phyloP scores from a whole-genome alignment of 257 asterid species.

The Penstemon eatonii region DNA sequence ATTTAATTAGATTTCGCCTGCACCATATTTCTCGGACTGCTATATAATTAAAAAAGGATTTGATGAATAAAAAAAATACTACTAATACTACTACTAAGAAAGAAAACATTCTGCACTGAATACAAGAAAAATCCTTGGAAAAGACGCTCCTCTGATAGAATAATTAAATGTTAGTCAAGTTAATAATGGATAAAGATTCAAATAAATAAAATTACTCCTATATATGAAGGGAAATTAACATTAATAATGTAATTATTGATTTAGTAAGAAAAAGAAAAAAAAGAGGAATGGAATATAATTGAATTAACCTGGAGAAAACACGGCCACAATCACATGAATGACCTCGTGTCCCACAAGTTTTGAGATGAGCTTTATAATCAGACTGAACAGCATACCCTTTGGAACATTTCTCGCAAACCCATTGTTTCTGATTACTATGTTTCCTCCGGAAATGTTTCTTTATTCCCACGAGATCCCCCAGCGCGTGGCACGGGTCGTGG shows the following conservation, averaged over 20 bases:
- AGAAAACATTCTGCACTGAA: constrained; percentile 50
- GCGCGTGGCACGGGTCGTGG: constrained; percentile 75
- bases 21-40: constrained; percentile 18
- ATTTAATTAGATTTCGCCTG: not conserved
- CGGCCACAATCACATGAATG: constrained; percentile 76
- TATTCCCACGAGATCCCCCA: constrained; percentile 74
- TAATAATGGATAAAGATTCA: too few relatives aligned
- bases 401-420: constrained; percentile 66
- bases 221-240: too few relatives aligned
- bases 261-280: too few relatives aligned
- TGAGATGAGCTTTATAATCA: constrained; percentile 69
- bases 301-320: constrained; percentile 51
- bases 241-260: too few relatives aligned
- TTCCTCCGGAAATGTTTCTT: constrained; percentile 71
- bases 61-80: not conserved
- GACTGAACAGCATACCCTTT: constrained; percentile 77
- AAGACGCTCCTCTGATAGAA: constrained; percentile 33
- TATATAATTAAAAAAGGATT: not conserved
- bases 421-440: constrained; percentile 65
- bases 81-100: constrained; percentile 23
- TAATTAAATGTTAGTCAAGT: too few relatives aligned
- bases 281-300: too few relatives aligned
- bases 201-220: too few relatives aligned
- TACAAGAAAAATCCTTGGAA: constrained; percentile 33
- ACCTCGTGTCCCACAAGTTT: constrained; percentile 74